Percentiles rank a stretch among this genome's conserved stretches.
Conservation (phyloP, 2,329 filamentous ascomycete genomes). For the Diaporthe australafricana region DNA sequence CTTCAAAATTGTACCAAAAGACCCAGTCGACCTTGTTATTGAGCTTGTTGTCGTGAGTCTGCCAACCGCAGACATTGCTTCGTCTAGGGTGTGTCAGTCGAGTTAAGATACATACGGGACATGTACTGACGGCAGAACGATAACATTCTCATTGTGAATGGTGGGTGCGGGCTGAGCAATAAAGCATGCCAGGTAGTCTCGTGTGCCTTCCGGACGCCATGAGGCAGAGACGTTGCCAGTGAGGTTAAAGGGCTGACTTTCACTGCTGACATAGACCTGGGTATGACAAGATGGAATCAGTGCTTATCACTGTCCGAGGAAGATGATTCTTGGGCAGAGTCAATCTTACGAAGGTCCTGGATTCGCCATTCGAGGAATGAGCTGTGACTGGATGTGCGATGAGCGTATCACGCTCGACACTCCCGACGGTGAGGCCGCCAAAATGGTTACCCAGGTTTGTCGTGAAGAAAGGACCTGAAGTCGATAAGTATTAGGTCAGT, state of each 20-base stretch:
- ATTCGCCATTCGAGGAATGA: neutral
- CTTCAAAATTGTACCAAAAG: constrained; percentile 4
- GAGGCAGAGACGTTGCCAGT: neutral
- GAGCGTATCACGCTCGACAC: neutral
- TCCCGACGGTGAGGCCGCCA: neutral
- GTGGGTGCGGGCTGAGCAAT: neutral
- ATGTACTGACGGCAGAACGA: neutral
- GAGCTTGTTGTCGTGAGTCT: neutral
- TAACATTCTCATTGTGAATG: neutral
- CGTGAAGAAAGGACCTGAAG: constrained; percentile 4
- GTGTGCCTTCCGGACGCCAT: neutral
- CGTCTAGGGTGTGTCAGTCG: neutral
- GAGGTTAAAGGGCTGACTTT: neutral
- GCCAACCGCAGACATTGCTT: neutral
- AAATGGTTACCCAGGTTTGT: neutral
- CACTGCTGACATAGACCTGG: neutral
- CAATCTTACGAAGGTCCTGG: neutral
- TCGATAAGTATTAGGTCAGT: neutral
- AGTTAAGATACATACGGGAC: neutral
- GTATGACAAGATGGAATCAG: neutral
- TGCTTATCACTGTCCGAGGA: neutral
- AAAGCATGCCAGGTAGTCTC: neutral
- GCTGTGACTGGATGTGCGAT: neutral
- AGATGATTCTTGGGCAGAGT: neutral
- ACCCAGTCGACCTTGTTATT: neutral